These are phyloP conservation scores for Hordeum marinum DNA, from an alignment of 176 grass and related monocot genomes.

Conservation along the genomic window DNA sequence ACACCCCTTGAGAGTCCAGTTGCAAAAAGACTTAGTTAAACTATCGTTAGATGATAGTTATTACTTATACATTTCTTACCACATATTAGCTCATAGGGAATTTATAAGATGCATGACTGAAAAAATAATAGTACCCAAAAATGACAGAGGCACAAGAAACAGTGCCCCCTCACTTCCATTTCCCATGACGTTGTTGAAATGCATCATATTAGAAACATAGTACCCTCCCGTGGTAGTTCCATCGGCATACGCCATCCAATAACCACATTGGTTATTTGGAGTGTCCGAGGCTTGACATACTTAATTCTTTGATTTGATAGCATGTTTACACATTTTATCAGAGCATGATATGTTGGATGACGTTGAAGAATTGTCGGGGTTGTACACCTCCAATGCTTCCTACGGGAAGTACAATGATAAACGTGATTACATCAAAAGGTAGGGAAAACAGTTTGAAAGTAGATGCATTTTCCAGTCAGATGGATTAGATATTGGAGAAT, in stretches of 20 bases:
- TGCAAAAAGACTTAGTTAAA: too few species aligned
- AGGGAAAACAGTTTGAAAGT: background rate
- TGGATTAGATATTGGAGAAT: background rate
- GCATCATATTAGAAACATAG: slow-evolving; percentile 55
- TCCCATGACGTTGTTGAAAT: too few species aligned
- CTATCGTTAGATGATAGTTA: too few species aligned
- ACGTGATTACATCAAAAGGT: background rate
- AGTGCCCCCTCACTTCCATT: too few species aligned
- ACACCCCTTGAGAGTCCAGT: too few species aligned
- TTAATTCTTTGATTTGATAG: slow-evolving; percentile 57
- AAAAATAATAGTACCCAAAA: too few species aligned
- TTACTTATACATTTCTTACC: too few species aligned
- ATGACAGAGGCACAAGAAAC: too few species aligned
- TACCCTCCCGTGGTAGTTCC: slow-evolving; percentile 74
- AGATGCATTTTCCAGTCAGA: background rate
- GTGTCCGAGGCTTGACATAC: slow-evolving; percentile 40
- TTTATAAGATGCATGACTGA: too few species aligned
- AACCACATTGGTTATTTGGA: slow-evolving; percentile 43
- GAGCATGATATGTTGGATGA: slow-evolving; percentile 53
- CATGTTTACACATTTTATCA: slow-evolving; percentile 62
- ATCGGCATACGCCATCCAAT: slow-evolving; percentile 70
- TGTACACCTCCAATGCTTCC: slow-evolving; percentile 49
- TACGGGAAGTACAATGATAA: slow-evolving; percentile 12
- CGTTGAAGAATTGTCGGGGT: slow-evolving; percentile 57
- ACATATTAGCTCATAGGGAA: too few species aligned